Evolutionary conservation across 2,329 filamentous ascomycete species (phyloP).

Genomic region (Microdochium paspali): DNA sequence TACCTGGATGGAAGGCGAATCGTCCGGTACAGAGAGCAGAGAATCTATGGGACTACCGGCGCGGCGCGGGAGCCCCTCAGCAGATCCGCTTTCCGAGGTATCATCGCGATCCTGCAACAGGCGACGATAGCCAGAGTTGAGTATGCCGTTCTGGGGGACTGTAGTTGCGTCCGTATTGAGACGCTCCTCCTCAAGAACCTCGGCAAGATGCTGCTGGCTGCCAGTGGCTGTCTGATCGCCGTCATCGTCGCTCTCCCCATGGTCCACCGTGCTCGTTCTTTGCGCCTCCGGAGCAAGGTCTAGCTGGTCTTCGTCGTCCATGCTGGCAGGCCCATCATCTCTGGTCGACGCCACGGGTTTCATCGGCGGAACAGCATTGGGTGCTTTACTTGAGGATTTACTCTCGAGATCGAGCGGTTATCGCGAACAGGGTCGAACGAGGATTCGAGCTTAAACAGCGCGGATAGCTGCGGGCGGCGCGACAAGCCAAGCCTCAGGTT

Average conservation of each 20-base stretch:
- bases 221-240: conserved; percentile 33
- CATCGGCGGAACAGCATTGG: conserved; percentile 15
- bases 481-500: no score
- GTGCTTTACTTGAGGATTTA: conserved; percentile 13
- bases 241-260: conserved; percentile 18
- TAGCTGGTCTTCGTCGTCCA: conserved; percentile 29
- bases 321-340: conserved; percentile 29
- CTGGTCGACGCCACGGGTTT: conserved; percentile 16
- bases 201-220: conserved; percentile 22
- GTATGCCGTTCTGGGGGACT: conserved; percentile 18
- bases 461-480: no score
- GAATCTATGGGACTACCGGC: conserved; percentile 62
- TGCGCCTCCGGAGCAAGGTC: conserved; percentile 30
- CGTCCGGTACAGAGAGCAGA: conserved; percentile 65
- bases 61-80: conserved; percentile 42
- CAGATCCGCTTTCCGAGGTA: conserved; percentile 41
- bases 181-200: conserved; percentile 24
- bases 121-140: conserved; percentile 33
- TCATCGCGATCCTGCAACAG: conserved; percentile 34
- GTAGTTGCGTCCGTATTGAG: conserved; percentile 11
- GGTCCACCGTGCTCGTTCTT: conserved; percentile 13
- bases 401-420: background rate
- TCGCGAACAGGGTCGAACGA: background rate
- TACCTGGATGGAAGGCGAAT: conserved; percentile 77
- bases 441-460: background rate